These are phyloP conservation scores for Gossypium longicalyx DNA, from an alignment of 345 rosid genomes.

Conservation along the genomic window DNA sequence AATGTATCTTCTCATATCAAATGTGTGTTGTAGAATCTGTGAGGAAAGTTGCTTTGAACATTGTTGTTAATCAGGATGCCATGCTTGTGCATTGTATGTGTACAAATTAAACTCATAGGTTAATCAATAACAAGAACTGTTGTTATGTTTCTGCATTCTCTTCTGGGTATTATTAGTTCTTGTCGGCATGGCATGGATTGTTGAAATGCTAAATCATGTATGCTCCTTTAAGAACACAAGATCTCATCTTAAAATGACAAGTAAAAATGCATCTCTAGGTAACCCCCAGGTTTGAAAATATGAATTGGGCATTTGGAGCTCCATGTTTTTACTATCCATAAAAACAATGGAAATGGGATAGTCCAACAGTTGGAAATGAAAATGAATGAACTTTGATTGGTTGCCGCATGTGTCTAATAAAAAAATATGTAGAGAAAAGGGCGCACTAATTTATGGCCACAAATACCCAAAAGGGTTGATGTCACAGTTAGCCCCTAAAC, in stretches of 20 bases:
- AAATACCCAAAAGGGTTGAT: too few species aligned
- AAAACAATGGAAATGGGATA: neutral
- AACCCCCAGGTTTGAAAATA: neutral
- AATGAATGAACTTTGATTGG: neutral
- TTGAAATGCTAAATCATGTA: neutral
- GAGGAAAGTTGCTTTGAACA: conserved; percentile 11
- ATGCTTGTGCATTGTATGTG: conserved; percentile 21
- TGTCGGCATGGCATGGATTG: neutral
- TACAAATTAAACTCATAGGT: conserved; percentile 10
- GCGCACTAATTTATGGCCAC: too few species aligned
- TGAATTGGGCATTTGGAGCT: neutral
- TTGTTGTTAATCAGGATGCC: conserved; percentile 14
- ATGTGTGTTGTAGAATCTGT: conserved; percentile 10
- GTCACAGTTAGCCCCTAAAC: too few species aligned
- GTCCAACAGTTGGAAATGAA: too few species aligned
- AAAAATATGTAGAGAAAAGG: too few species aligned
- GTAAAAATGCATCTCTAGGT: neutral
- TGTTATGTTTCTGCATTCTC: neutral
- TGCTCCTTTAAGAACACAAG: neutral
- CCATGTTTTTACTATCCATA: neutral
- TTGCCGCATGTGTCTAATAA: neutral
- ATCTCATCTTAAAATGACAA: neutral
- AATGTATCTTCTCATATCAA: conserved; percentile 10
- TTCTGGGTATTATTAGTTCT: neutral
- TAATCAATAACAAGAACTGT: too few species aligned